Percentiles rank a stretch among this genome's conserved stretches.
Evolutionary conservation across 345 rosid genomes (phyloP).

Genomic region (Salix purpurea): DNA sequence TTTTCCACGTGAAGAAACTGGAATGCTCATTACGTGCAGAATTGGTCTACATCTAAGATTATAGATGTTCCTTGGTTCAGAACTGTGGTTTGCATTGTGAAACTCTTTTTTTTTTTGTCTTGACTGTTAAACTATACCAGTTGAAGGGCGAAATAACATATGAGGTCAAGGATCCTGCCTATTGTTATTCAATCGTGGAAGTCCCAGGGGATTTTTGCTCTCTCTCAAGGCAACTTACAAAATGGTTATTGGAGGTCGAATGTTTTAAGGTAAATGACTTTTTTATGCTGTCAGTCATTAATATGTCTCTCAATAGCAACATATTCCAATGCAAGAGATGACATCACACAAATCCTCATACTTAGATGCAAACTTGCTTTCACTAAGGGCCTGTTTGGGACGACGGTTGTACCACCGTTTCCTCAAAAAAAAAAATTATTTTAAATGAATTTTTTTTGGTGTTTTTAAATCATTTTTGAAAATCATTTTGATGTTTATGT

Average conservation of each 20-base stretch:
- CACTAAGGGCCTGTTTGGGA: too few relatives aligned
- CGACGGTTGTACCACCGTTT: too few relatives aligned
- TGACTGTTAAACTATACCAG: conserved; percentile 36
- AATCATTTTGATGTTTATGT: too few relatives aligned
- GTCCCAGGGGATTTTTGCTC: conserved; percentile 60
- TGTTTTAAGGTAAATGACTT: conserved; percentile 56
- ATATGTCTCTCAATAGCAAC: conserved; percentile 3
- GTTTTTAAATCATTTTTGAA: too few relatives aligned
- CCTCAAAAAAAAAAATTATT: too few relatives aligned
- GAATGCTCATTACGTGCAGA: background rate
- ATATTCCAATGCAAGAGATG: background rate
- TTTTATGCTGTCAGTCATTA: conserved; percentile 10
- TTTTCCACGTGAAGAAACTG: background rate
- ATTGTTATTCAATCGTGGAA: conserved; percentile 55
- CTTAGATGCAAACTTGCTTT: background rate
- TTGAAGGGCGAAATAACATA: conserved; percentile 80
- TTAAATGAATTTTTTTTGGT: too few relatives aligned
- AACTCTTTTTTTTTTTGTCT: conserved; percentile 11
- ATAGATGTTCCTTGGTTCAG: background rate
- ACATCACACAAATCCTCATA: background rate
- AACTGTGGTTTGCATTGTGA: background rate
- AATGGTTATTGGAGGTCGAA: conserved; percentile 80
- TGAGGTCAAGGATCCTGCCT: conserved; percentile 73
- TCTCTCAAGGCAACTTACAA: conserved; percentile 57
- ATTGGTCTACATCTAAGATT: background rate